A percentile compares a stretch with the other conserved stretches of the same genome.
Conservation (phyloP, 768 basidiomycete species). For the Trametopsis cervina region DNA sequence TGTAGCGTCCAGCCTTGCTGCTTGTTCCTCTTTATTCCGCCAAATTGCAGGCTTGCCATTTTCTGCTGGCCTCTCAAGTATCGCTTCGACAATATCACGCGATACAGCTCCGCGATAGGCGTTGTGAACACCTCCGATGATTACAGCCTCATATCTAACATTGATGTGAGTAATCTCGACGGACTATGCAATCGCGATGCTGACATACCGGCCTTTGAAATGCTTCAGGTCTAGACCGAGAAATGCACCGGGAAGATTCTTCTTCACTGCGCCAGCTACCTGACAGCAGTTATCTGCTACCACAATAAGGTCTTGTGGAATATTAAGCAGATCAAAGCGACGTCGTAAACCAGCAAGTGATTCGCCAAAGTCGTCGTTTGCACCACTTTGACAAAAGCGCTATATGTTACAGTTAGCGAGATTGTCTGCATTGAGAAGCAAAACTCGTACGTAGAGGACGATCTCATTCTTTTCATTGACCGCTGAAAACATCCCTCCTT, state of each 20-base stretch:
- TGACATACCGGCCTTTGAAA: not conserved
- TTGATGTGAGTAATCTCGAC: not conserved
- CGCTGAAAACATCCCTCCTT: slow-evolving; percentile 12
- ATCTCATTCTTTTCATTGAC: slow-evolving; percentile 15
- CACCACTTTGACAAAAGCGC: slow-evolving; percentile 12
- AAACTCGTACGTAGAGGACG: slow-evolving; percentile 9
- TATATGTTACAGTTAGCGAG: not conserved
- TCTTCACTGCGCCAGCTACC: not conserved
- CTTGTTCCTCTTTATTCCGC: not conserved
- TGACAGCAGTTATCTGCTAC: slow-evolving; percentile 19
- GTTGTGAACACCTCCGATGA: not conserved
- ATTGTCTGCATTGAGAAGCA: not conserved
- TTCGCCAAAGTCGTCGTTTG: slow-evolving; percentile 11
- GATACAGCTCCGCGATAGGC: not conserved
- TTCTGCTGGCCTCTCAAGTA: slow-evolving; percentile 3
- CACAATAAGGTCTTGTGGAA: slow-evolving; percentile 10
- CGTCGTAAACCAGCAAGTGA: slow-evolving; percentile 8
- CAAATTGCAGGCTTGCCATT: not conserved
- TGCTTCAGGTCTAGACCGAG: not conserved
- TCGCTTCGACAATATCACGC: not conserved
- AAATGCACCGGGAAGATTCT: not conserved
- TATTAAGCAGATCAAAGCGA: slow-evolving; percentile 3
- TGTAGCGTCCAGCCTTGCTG: not conserved
- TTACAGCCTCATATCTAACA: not conserved
- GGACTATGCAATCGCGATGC: not conserved